These are phyloP conservation scores for Gynochthodes officinalis DNA, from an alignment of 257 asterid genomes.

Conservation along the genomic window DNA sequence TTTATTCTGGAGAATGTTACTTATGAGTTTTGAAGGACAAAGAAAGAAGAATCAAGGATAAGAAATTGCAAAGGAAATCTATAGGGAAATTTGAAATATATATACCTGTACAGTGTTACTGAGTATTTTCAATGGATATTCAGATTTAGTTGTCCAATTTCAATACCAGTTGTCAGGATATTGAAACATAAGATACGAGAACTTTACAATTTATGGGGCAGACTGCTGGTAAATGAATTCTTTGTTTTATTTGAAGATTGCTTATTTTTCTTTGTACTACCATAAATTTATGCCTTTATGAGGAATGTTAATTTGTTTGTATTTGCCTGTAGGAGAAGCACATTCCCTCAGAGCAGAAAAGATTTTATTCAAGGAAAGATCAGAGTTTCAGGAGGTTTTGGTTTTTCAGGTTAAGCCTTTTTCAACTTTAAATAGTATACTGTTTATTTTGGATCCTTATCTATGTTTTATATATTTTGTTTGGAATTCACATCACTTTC, in stretches of 20 bases:
- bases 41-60: background rate
- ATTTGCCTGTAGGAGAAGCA: constrained; percentile 67
- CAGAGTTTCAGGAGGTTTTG: constrained; percentile 86
- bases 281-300: background rate
- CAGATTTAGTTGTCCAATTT: background rate
- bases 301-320: background rate
- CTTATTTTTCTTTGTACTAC: background rate
- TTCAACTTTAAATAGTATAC: constrained; percentile 1
- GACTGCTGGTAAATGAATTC: background rate
- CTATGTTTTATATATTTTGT: constrained; percentile 12
- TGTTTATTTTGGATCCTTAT: constrained; percentile 1
- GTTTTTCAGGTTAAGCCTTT: constrained; percentile 78
- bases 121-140: background rate
- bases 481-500: background rate
- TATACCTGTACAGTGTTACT: background rate
- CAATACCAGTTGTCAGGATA: background rate
- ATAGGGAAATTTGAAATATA: background rate
- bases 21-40: background rate
- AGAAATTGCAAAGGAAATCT: background rate
- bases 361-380: constrained; percentile 69
- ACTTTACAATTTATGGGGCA: background rate
- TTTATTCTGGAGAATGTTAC: background rate
- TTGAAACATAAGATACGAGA: background rate
- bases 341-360: constrained; percentile 84
- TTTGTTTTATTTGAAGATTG: background rate